A percentile compares a stretch with the other conserved stretches of the same genome.
These are phyloP conservation scores for Cinnamomum chago DNA, from an alignment of 164 flowering plant genomes.

Conservation along the genomic window DNA sequence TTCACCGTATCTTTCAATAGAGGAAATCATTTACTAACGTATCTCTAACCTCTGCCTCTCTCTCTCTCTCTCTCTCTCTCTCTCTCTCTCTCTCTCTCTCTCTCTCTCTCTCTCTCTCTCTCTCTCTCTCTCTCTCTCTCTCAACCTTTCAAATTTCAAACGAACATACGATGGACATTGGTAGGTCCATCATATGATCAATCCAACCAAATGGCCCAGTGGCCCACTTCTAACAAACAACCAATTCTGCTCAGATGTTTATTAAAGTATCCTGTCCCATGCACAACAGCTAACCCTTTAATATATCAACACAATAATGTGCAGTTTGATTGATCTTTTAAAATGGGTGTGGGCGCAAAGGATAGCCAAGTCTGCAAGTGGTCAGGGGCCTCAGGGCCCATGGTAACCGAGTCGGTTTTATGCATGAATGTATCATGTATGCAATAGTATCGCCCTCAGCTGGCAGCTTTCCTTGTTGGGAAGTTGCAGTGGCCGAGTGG, in stretches of 20 bases:
- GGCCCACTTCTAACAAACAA: neutral
- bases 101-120: neutral
- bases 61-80: neutral
- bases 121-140: neutral
- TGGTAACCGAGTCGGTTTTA: no score
- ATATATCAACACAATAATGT: no score
- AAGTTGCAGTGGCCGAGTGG: conserved; percentile 17
- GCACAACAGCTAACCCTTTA: no score
- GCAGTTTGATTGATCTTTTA: no score
- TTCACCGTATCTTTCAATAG: no score
- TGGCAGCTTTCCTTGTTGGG: conserved; percentile 25
- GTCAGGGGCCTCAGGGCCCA: no score
- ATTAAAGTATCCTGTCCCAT: no score
- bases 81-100: neutral
- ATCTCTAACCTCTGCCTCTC: neutral
- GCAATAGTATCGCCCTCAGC: neutral
- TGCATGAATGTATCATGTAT: no score
- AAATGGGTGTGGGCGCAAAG: no score
- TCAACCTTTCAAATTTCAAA: neutral
- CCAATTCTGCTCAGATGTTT: neutral
- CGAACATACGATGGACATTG: neutral
- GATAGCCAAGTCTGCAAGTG: no score
- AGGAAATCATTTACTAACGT: neutral
- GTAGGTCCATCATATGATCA: neutral
- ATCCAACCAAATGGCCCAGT: conserved; percentile 2